A percentile compares a stretch with the other conserved stretches of the same genome.
These are phyloP conservation scores for Xerocomus amazonicus DNA, from an alignment of 1,284 basidiomycete genomes.

Conservation along the genomic window DNA sequence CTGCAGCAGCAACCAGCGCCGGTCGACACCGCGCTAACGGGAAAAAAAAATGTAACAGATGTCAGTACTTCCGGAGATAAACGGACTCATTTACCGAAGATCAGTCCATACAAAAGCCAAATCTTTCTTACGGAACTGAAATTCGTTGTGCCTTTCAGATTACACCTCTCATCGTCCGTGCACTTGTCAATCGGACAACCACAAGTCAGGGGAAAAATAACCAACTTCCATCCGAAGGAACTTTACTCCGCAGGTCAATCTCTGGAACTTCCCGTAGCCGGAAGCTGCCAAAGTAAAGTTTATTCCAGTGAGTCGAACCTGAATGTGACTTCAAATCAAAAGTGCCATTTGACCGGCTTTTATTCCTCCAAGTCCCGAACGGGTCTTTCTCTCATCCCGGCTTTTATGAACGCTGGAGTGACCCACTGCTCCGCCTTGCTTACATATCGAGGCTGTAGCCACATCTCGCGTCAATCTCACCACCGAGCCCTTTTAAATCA, in stretches of 20 bases:
- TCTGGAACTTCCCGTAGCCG: constrained; percentile 28
- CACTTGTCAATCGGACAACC: background rate
- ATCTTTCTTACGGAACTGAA: constrained; percentile 34
- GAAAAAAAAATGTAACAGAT: constrained; percentile 12
- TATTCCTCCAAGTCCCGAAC: constrained; percentile 25
- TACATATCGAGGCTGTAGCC: constrained; percentile 29
- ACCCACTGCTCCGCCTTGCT: constrained; percentile 28
- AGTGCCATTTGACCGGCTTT: constrained; percentile 28
- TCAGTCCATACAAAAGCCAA: constrained; percentile 35
- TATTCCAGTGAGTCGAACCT: constrained; percentile 23
- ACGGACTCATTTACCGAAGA: constrained; percentile 33
- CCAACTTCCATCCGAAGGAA: constrained; percentile 12
- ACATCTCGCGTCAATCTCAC: constrained; percentile 25
- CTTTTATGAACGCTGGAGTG: constrained; percentile 27
- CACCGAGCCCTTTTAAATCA: constrained; percentile 24
- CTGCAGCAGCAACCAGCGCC: constrained; percentile 8
- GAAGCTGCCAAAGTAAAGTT: constrained; percentile 32
- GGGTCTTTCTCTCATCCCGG: constrained; percentile 28
- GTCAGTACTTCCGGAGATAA: constrained; percentile 29
- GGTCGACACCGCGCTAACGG: background rate
- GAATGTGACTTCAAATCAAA: constrained; percentile 27
- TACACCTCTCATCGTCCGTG: constrained; percentile 8
- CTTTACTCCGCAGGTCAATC: constrained; percentile 25
- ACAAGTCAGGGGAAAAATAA: constrained; percentile 1
- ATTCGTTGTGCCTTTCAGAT: constrained; percentile 27